Evolutionary conservation across 768 basidiomycete species (phyloP).

Genomic region (Suillus subaureus): DNA sequence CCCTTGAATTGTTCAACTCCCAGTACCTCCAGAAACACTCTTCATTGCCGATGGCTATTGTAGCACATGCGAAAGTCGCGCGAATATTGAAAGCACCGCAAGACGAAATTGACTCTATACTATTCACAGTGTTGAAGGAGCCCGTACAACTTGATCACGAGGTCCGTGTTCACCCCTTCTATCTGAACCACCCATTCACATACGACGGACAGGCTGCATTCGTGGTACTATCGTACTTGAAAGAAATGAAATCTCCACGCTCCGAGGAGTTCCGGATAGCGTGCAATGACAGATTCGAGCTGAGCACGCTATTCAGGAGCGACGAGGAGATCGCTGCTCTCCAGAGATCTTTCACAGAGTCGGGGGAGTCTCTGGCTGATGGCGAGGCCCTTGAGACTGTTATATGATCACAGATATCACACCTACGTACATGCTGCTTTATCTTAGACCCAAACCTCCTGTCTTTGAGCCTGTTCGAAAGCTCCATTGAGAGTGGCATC

Average conservation of each 20-base stretch:
- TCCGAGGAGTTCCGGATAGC: constrained; percentile 61
- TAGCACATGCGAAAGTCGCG: constrained; percentile 66
- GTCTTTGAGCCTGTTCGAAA: not conserved
- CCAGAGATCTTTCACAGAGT: constrained; percentile 26
- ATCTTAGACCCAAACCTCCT: not conserved
- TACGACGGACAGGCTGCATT: constrained; percentile 49
- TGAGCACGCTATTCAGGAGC: constrained; percentile 70
- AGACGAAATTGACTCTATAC: constrained; percentile 61
- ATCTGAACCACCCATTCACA: not conserved
- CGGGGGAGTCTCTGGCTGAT: constrained; percentile 15
- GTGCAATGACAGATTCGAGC: constrained; percentile 54
- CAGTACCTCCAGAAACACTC: constrained; percentile 73
- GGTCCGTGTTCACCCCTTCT: constrained; percentile 36
- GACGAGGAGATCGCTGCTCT: constrained; percentile 50
- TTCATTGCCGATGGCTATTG: constrained; percentile 48
- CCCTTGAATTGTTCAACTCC: constrained; percentile 69
- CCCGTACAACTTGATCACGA: constrained; percentile 47
- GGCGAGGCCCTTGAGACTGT: constrained; percentile 1
- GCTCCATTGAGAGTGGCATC: not conserved
- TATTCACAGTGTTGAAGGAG: constrained; percentile 52
- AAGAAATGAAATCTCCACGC: constrained; percentile 50
- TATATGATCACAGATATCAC: constrained; percentile 1
- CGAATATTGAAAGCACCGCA: constrained; percentile 46
- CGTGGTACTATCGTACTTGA: constrained; percentile 50
- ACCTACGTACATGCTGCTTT: not conserved